Conservation (phyloP, 78 protist genomes). For the Emiliania huxleyi region DNA sequence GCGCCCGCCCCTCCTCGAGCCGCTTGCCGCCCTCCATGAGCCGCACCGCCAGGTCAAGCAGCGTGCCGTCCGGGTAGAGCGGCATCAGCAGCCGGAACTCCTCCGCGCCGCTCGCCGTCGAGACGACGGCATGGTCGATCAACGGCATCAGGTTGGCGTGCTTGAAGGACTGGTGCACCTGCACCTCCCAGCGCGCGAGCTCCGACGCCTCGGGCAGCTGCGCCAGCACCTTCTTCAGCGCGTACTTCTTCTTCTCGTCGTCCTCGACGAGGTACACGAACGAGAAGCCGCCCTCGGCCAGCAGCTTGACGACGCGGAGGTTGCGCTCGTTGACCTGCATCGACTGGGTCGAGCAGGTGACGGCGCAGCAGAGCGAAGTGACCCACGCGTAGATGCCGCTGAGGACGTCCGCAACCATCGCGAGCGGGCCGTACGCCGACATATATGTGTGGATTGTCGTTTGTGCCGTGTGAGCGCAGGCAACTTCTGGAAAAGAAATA, state of each 20-base stretch:
- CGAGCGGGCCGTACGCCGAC: neutral
- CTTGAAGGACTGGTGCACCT: neutral
- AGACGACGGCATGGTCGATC: neutral
- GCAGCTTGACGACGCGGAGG: neutral
- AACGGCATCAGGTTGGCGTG: neutral
- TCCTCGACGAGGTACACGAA: slow-evolving; percentile 11
- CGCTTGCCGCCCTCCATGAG: neutral
- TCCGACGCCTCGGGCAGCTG: neutral
- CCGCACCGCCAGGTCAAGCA: neutral
- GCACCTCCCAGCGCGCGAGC: neutral
- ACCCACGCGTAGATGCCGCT: neutral
- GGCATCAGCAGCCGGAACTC: neutral
- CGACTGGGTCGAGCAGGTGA: neutral
- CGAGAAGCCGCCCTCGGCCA: slow-evolving; percentile 29
- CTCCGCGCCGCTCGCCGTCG: neutral
- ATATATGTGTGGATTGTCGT: too few relatives aligned
- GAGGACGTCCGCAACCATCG: neutral
- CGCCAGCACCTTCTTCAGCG: slow-evolving; percentile 4
- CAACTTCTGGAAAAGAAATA: too few relatives aligned
- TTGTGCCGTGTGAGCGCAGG: too few relatives aligned
- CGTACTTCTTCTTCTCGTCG: neutral
- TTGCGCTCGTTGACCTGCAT: neutral
- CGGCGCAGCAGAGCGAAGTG: neutral
- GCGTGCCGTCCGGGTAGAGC: neutral
- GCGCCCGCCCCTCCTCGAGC: neutral